These are phyloP conservation scores for Chytriomyces sp. DNA, from an alignment of 192 early-diverging fungal species.

Conservation along the genomic window DNA sequence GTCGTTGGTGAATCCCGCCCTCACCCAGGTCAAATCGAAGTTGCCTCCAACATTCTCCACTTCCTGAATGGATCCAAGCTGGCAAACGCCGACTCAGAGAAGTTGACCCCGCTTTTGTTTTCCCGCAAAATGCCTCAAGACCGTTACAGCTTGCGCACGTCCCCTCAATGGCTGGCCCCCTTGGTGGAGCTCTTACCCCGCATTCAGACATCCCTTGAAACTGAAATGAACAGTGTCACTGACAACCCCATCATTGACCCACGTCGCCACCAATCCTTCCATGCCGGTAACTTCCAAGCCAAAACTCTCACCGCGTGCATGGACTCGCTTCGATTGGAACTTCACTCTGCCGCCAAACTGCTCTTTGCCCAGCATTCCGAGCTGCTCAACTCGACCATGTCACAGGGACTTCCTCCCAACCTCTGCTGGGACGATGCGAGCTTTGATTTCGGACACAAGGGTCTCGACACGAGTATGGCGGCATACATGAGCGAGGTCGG, in stretches of 20 bases:
- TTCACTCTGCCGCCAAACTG: not conserved
- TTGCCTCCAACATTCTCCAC: conserved; percentile 6
- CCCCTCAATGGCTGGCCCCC: conserved; percentile 18
- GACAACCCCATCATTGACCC: conserved; percentile 19
- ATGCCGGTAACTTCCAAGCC: conserved; percentile 28
- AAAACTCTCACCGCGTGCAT: not conserved
- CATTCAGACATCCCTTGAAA: not conserved
- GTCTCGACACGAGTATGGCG: conserved; percentile 2
- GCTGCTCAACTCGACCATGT: conserved; percentile 4
- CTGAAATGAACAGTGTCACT: conserved; percentile 1
- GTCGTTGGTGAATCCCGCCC: not conserved
- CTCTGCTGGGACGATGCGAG: conserved; percentile 1
- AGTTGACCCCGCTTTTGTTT: not conserved
- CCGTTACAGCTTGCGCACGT: conserved; percentile 10
- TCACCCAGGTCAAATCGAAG: conserved; percentile 25
- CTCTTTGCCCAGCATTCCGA: conserved; percentile 23
- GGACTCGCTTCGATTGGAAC: conserved; percentile 8
- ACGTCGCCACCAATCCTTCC: not conserved
- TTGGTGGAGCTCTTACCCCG: not conserved
- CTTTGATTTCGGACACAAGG: conserved; percentile 15
- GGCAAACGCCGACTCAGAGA: not conserved
- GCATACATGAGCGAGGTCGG: conserved; percentile 2
- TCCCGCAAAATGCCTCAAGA: conserved; percentile 16
- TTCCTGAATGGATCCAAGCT: conserved; percentile 4
- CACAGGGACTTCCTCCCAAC: conserved; percentile 15